Evolutionary conservation across 2,329 filamentous ascomycete species (phyloP), one percentile per base, ranked within the genome.

Genomic region (Myotisia sp.): DNA sequence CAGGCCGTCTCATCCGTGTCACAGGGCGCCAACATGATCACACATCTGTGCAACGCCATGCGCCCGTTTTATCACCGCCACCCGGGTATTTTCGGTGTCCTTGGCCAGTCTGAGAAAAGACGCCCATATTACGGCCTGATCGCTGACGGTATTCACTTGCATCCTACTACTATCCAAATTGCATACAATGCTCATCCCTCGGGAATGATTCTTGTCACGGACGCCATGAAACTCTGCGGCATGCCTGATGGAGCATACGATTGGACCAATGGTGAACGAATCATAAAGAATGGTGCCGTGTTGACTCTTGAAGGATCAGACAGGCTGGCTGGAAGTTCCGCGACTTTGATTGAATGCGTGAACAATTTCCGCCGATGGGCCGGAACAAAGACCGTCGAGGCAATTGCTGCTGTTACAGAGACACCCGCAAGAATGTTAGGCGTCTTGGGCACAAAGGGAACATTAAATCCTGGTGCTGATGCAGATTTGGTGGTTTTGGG

Each of bases 41-140:
- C 85, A 0, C 85, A 93, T 50, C 67, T 93, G 1, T 93, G 92
- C 71, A 93, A 93, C 54, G 85, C 85, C 17, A 93, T 93, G 85
- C 71, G 76, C 1, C 84, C 84, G 9, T 72, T 92, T 33, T 82
- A 90, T 55, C 84, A 94, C 64, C 79, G 86, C 38, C 85, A 93
- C 56, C 85, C 86, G 0, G 85, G 85, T 23, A 75, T 93, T 46
- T 92, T 92, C 52, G 86, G 86, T 18, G 73, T 92, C 0, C 63
- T 94, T 9, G 84, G 85, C 39, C 70, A 71, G 41, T 69, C 69
- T 6, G 70, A 77, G 44, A 52, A 41, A 41, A 51, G 37, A 8
- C 59, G 53, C 33, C 85, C 85, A 0, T 93, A 71, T 55, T 94
- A 87, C 54, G 86, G 86, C 38, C 72, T 93, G 49, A 93, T 94